Evolutionary conservation across 1,284 basidiomycete species (phyloP).

Genomic region (Schizopora paradoxa): DNA sequence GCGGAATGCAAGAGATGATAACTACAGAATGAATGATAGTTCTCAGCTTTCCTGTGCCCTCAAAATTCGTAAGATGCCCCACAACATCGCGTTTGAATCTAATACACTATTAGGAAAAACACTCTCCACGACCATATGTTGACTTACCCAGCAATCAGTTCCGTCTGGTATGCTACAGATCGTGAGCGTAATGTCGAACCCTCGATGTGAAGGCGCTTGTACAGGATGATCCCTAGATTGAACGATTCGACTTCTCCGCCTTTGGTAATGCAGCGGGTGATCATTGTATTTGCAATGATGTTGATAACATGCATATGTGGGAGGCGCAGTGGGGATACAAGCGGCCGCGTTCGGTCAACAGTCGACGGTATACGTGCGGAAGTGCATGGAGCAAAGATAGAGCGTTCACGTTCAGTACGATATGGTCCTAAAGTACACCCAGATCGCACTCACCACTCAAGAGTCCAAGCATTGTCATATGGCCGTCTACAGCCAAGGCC

Average conservation of each 20-base stretch:
- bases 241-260: slow-evolving; percentile 63
- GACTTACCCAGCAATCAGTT: slow-evolving; percentile 62
- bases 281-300: too few relatives aligned
- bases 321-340: too few relatives aligned
- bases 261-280: slow-evolving; percentile 29
- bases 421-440: neutral
- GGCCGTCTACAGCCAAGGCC: slow-evolving; percentile 71
- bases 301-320: too few relatives aligned
- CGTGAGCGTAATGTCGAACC: slow-evolving; percentile 86
- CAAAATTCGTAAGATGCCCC: slow-evolving; percentile 50
- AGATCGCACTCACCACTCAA: slow-evolving; percentile 64
- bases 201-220: slow-evolving; percentile 85
- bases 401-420: neutral
- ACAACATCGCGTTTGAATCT: slow-evolving; percentile 46
- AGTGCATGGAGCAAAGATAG: slow-evolving; percentile 17
- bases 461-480: slow-evolving; percentile 66
- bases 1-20: slow-evolving; percentile 13
- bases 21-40: slow-evolving; percentile 73
- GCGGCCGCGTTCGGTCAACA: too few relatives aligned
- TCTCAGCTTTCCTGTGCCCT: slow-evolving; percentile 57
- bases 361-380: too few relatives aligned
- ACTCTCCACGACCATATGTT: slow-evolving; percentile 2
- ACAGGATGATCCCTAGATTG: slow-evolving; percentile 66
- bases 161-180: slow-evolving; percentile 73
- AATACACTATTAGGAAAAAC: slow-evolving; percentile 32